phyloP scores from a whole-genome alignment of 2,329 filamentous ascomycete genomes.

The Fusarium sp. region DNA sequence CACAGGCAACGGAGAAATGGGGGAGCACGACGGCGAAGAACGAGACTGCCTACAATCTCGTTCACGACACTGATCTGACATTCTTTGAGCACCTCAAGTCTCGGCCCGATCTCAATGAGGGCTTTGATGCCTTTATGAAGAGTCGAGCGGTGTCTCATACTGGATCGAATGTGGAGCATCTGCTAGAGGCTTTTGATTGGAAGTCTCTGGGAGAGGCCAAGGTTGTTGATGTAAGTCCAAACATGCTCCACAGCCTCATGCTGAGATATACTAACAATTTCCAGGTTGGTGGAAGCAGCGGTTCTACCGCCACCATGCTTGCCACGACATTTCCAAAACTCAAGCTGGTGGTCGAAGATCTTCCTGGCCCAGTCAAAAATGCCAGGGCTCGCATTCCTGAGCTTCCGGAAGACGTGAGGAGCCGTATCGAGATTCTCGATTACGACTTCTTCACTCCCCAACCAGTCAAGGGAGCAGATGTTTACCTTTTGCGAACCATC shows the following conservation, averaged over 20 bases:
- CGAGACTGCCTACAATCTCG: conserved; percentile 48
- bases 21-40: conserved; percentile 36
- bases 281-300: conserved; percentile 27
- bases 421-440: conserved; percentile 36
- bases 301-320: conserved; percentile 30
- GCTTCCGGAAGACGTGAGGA: conserved; percentile 25
- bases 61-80: conserved; percentile 39
- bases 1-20: conserved; percentile 45
- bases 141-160: conserved; percentile 31
- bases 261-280: background rate
- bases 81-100: conserved; percentile 50
- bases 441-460: conserved; percentile 51
- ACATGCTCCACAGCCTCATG: accelerated
- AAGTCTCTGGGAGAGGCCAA: conserved; percentile 2
- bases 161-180: conserved; percentile 25
- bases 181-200: conserved; percentile 25
- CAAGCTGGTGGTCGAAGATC: conserved; percentile 53
- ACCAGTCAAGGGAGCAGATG: conserved; percentile 44
- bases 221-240: conserved; percentile 21
- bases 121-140: conserved; percentile 26
- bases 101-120: conserved; percentile 1
- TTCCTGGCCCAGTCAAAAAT: conserved; percentile 1
- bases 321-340: conserved; percentile 48
- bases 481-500: conserved; percentile 48
- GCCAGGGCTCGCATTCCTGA: conserved; percentile 33